phyloP scores from a whole-genome alignment of 2,329 filamentous ascomycete genomes.

The Ascochyta koolunga region DNA sequence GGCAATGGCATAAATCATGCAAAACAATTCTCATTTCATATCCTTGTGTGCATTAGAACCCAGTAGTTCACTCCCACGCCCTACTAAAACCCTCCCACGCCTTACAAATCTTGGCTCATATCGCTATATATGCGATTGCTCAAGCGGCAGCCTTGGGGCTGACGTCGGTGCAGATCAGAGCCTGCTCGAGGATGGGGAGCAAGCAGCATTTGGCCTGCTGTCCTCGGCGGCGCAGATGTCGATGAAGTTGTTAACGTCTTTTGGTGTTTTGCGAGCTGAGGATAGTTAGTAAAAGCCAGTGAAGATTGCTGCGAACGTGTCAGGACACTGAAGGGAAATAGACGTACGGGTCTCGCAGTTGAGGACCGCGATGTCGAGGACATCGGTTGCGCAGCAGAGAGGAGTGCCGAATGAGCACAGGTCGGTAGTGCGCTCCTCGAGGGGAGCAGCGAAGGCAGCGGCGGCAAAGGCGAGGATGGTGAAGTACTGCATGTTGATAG shows the following conservation, averaged over 20 bases:
- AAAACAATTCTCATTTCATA: too few relatives aligned
- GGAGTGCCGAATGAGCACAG: slow-evolving; percentile 48
- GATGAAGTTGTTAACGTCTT: slow-evolving; percentile 52
- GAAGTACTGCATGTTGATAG: slow-evolving; percentile 45
- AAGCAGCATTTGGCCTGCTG: slow-evolving; percentile 65
- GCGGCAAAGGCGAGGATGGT: slow-evolving; percentile 41
- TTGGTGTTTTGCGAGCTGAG: slow-evolving; percentile 47
- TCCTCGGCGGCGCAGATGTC: slow-evolving; percentile 54
- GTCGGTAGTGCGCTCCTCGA: slow-evolving; percentile 40
- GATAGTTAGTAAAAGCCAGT: slow-evolving; percentile 17
- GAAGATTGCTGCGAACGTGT: not conserved
- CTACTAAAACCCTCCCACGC: too few relatives aligned
- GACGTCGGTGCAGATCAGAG: slow-evolving; percentile 47
- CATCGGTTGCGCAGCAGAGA: slow-evolving; percentile 67
- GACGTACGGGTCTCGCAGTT: slow-evolving; percentile 62
- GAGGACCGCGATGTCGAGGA: slow-evolving; percentile 63
- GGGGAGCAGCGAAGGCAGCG: slow-evolving; percentile 39
- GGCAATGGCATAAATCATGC: too few relatives aligned
- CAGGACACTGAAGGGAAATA: not conserved
- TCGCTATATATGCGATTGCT: too few relatives aligned
- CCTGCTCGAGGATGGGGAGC: slow-evolving; percentile 57
- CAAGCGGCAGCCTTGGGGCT: slow-evolving; percentile 24
- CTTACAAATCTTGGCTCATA: too few relatives aligned
- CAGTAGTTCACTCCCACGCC: too few relatives aligned
- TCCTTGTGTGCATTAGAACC: too few relatives aligned